A percentile compares a stretch with the other conserved stretches of the same genome.
Evolutionary conservation across 2,329 filamentous ascomycete genomes (phyloP).

Genomic region (Nemania abortiva): DNA sequence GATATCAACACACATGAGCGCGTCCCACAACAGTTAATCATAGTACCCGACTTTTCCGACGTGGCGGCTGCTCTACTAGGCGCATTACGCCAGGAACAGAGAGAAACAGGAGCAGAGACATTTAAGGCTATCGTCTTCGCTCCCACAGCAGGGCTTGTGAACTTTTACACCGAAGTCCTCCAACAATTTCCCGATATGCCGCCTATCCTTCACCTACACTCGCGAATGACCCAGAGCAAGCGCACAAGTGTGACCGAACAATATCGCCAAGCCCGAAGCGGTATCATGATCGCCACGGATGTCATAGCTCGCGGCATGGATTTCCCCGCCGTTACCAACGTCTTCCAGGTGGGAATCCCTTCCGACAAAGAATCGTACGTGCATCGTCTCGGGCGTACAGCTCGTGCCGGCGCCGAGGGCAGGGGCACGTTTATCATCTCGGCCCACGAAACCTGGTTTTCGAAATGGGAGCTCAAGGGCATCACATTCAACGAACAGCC

Average conservation of each 20-base stretch:
- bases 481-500: slow-evolving; percentile 64
- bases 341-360: slow-evolving; percentile 73
- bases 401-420: slow-evolving; percentile 72
- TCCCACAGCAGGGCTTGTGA: slow-evolving; percentile 67
- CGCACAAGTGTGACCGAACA: slow-evolving; percentile 71
- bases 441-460: slow-evolving; percentile 64
- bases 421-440: slow-evolving; percentile 71
- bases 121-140: slow-evolving; percentile 92
- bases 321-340: slow-evolving; percentile 75
- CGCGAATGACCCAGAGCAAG: slow-evolving; percentile 63
- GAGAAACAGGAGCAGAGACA: slow-evolving; percentile 53
- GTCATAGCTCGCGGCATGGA: slow-evolving; percentile 80
- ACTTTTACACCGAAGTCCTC: slow-evolving; percentile 63
- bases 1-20: slow-evolving; percentile 81
- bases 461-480: slow-evolving; percentile 63
- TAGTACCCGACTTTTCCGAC: slow-evolving; percentile 76
- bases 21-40: slow-evolving; percentile 79
- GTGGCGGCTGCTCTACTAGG: slow-evolving; percentile 71
- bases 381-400: slow-evolving; percentile 75
- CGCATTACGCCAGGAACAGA: slow-evolving; percentile 63
- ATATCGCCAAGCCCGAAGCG: slow-evolving; percentile 65
- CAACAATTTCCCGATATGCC: slow-evolving; percentile 56
- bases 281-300: slow-evolving; percentile 75
- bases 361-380: slow-evolving; percentile 73
- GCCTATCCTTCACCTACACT: slow-evolving; percentile 61